These are phyloP conservation scores for Nothomitra cinnamomea DNA, from an alignment of 2,329 filamentous ascomycete genomes.

Conservation along the genomic window DNA sequence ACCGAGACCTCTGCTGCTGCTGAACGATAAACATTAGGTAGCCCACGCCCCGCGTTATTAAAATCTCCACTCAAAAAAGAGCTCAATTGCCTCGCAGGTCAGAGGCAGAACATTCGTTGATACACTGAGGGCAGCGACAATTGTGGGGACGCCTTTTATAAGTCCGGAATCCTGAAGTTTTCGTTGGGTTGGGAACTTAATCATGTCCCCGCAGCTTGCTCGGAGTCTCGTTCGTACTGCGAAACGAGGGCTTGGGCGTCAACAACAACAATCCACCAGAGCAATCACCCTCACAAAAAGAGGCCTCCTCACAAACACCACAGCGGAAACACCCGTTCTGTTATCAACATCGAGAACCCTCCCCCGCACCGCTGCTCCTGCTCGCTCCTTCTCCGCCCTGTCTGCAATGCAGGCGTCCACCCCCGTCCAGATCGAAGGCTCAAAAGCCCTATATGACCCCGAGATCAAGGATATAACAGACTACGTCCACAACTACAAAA, in stretches of 20 bases:
- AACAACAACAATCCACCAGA: not conserved
- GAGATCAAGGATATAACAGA: conserved; percentile 90
- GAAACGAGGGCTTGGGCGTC: not conserved
- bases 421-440: not conserved
- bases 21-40: too few species aligned
- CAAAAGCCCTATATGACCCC: conserved; percentile 40
- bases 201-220: not conserved
- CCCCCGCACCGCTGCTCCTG: not conserved
- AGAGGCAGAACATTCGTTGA: too few species aligned
- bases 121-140: too few species aligned
- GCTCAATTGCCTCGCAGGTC: too few species aligned
- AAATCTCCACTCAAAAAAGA: too few species aligned
- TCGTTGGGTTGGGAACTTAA: not conserved
- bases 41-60: too few species aligned
- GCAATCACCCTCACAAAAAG: not conserved
- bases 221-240: not conserved
- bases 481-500: conserved; percentile 84
- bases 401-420: not conserved
- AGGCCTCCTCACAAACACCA: not conserved
- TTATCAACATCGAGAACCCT: not conserved
- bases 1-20: too few species aligned
- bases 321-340: too few species aligned
- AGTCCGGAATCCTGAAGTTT: too few species aligned
- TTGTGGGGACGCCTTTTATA: too few species aligned
- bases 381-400: not conserved